Evolutionary conservation across 2,329 filamentous ascomycete species (phyloP), one percentile per base, ranked within the genome.

Genomic region (Pseudohalonectria lignicola): DNA sequence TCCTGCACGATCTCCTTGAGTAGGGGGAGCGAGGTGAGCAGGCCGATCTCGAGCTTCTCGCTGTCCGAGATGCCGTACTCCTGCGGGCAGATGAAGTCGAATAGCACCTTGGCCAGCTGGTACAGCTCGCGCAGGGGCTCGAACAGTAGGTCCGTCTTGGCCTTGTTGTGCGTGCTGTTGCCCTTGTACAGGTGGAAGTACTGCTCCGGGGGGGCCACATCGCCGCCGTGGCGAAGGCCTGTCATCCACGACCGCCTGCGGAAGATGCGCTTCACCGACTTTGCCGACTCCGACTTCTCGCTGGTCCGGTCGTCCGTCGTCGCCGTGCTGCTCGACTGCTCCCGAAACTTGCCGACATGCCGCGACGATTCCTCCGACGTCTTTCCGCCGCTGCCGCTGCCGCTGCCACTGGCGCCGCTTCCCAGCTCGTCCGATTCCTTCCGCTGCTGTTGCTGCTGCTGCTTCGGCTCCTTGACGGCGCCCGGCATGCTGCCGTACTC

Each of bases 31-130:
- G 88, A 95, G 0, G 92, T 98, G 48, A 98, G 66, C 2, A 98
- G 74, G 2, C 92, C 92, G 57, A 98, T 98, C 56, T 98, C 92
- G n/a, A 98, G 74, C 67, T 98, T 98, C 62, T 98, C 92, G 42
- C 79, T 82, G 53, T 95, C 84, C 4, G 84, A 86, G 47, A 98
- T 98, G 39, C 92, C 92, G 53, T 98, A 98, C 60, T 98, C 92
- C 53, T 98, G 92, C 1, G 92, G 92, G 39, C 92, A 94, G 51
- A 98, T 94, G 56, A 95, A 98, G 60, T 98, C 92, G 53, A 98
- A 98, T 12, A 98, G 66, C 11, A 96, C 81, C 61, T 98, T 98
- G 40, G 86, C 86, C 34, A 95, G 70, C 49, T 86, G 86, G 61
- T 96, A 98, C 39, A 98, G 69, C 59, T 98, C 88, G 44, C 92